A percentile compares a stretch with the other conserved stretches of the same genome.
Conservation (phyloP, 1,139 yeast genomes). For the Meyerozyma elateridarum region DNA sequence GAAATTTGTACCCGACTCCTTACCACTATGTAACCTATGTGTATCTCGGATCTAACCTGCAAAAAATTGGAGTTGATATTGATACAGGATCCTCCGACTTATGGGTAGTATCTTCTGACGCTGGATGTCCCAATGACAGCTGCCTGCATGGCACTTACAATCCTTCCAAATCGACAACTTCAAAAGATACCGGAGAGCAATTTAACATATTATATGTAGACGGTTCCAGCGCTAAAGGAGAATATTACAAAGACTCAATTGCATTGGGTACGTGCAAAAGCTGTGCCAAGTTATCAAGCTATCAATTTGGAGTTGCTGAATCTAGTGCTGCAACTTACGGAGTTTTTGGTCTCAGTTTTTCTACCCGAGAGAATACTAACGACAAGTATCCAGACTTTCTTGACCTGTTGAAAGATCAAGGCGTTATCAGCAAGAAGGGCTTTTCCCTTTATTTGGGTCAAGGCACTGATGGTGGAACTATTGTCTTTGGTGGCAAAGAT, state of each 20-base stretch:
- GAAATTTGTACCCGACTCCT: neutral
- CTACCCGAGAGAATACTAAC: slow-evolving; percentile 9
- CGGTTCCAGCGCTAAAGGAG: slow-evolving; percentile 13
- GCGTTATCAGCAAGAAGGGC: slow-evolving; percentile 44
- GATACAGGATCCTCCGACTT: slow-evolving; percentile 22
- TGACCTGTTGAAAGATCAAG: slow-evolving; percentile 26
- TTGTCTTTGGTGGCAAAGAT: slow-evolving; percentile 59
- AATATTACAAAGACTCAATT: slow-evolving; percentile 16
- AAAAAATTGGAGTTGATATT: slow-evolving; percentile 11
- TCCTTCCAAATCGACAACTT: slow-evolving; percentile 8
- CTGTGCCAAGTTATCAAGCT: slow-evolving; percentile 10
- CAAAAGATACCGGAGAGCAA: slow-evolving; percentile 5
- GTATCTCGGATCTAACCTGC: slow-evolving; percentile 8
- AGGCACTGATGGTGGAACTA: slow-evolving; percentile 35
- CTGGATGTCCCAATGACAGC: neutral
- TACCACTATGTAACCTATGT: neutral
- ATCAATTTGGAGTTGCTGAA: slow-evolving; percentile 18
- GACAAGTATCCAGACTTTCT: slow-evolving; percentile 15
- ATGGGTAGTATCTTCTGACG: slow-evolving; percentile 11
- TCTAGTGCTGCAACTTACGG: slow-evolving; percentile 11
- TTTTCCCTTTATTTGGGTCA: slow-evolving; percentile 52
- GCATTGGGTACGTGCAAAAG: slow-evolving; percentile 12
- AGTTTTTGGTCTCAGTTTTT: slow-evolving; percentile 17
- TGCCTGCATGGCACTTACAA: slow-evolving; percentile 10
- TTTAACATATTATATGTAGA: slow-evolving; percentile 16